Conservation (phyloP, 176 grass and related monocot species). For the Tuctoria greenei region DNA sequence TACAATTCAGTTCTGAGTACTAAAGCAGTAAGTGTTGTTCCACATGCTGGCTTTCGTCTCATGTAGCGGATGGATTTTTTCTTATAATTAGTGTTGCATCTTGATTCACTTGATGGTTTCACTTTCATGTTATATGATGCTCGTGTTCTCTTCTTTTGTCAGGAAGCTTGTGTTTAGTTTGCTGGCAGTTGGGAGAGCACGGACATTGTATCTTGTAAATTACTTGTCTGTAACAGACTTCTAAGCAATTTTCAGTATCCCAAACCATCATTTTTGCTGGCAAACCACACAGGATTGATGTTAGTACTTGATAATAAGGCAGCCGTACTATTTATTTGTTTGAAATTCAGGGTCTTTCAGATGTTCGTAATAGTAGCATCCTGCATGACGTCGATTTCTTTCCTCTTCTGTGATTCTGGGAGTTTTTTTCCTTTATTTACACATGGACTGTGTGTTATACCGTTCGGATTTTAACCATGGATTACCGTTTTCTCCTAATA, state of each 20-base stretch:
- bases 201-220: constrained; percentile 55
- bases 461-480: not conserved
- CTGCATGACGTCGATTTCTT: not conserved
- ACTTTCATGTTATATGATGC: not conserved
- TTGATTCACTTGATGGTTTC: constrained; percentile 4
- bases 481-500: too few species aligned
- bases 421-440: not conserved
- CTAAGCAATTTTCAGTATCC: constrained; percentile 22
- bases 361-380: not conserved
- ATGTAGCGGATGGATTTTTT: not conserved
- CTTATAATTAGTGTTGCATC: not conserved
- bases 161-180: constrained; percentile 29
- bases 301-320: constrained; percentile 46
- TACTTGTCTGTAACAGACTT: constrained; percentile 33
- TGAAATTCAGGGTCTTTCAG: not conserved
- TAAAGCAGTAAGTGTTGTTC: constrained; percentile 47
- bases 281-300: constrained; percentile 15
- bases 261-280: constrained; percentile 24
- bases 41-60: not conserved
- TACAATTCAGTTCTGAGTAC: constrained; percentile 62
- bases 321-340: constrained; percentile 21
- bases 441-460: not conserved
- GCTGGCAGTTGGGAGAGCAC: constrained; percentile 25
- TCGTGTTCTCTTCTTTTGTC: constrained; percentile 11
- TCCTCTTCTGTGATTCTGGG: not conserved